Evolutionary conservation across 106 monocot genomes (phyloP), one percentile per base, ranked within the genome.

Genomic region (Acanthochlamys bracteata): DNA sequence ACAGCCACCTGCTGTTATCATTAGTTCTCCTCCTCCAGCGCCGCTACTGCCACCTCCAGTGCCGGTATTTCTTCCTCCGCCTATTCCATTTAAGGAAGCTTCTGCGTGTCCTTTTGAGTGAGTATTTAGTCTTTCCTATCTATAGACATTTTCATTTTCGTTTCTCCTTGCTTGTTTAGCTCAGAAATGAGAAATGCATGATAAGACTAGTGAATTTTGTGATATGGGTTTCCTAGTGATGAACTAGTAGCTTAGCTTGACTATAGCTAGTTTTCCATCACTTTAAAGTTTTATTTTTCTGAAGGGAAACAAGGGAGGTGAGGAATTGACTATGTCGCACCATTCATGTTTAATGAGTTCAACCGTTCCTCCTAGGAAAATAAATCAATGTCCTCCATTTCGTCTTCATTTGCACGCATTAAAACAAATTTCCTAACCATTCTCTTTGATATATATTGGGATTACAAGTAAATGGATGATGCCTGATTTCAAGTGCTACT

Each of bases 401-500:
- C n/a, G n/a, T n/a, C n/a, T n/a, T n/a, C n/a, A n/a, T 49, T 49
- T 9, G 43, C 12, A 25, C 12, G 26, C 14, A 13, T 59, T 7
- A 25, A 11, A 16, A 24, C 20, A 57, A 19, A 20, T 57, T 49
- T 49, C 4, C 49, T 49, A 49, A 49, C 49, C 3, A 9, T 14
- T 49, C 15, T 12, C 17, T 49, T 49, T 49, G 10, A 49, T n/a
- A n/a, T 68, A 40, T 59, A 26, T 21, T 24, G 47, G 14, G 7
- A 4, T 9, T 49, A 7, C 41, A 20, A 86, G 86, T 19, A 80
- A 75, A 66, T 88, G 88, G 88, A 61, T 80, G 65, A 80, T 69
- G 80, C 78, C 76, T 15, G 65, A 78, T 25, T 83, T 42, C 74
- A 66, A 66, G 41, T 88, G 88, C 74, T 42, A 83, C 77, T 88